Evolutionary conservation across 176 grass and related monocot genomes (phyloP).

Genomic region (Zoysia japonica): DNA sequence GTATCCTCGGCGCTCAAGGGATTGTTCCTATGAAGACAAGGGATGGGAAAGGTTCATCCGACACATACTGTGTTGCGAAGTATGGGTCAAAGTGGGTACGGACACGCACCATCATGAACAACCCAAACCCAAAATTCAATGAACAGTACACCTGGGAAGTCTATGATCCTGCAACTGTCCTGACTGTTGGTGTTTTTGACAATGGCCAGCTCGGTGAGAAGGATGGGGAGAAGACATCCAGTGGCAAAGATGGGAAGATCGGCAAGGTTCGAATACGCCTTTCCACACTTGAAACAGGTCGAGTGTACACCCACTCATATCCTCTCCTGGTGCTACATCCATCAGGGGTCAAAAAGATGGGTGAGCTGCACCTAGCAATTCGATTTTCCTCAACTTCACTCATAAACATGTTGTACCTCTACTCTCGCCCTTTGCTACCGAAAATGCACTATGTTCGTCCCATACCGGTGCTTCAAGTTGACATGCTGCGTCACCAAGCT

Average conservation of each 20-base stretch:
- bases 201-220: slow-evolving; percentile 86
- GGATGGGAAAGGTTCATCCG: slow-evolving; percentile 90
- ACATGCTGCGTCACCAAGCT: slow-evolving; percentile 81
- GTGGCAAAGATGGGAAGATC: slow-evolving; percentile 73
- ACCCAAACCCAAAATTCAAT: slow-evolving; percentile 78
- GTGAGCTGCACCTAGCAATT: slow-evolving; percentile 88
- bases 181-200: slow-evolving; percentile 93
- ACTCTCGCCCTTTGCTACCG: slow-evolving; percentile 80
- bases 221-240: slow-evolving; percentile 51
- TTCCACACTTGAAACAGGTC: slow-evolving; percentile 90
- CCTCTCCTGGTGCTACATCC: slow-evolving; percentile 91
- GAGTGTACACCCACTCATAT: slow-evolving; percentile 91
- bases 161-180: slow-evolving; percentile 86
- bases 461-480: slow-evolving; percentile 81
- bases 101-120: slow-evolving; percentile 84
- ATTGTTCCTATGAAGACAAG: slow-evolving; percentile 93
- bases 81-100: slow-evolving; percentile 97
- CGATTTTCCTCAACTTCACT: slow-evolving; percentile 87
- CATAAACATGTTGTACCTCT: slow-evolving; percentile 85
- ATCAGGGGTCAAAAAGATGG: slow-evolving; percentile 98
- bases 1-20: slow-evolving; percentile 75
- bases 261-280: slow-evolving; percentile 94
- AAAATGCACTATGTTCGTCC: slow-evolving; percentile 97
- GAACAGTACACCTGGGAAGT: slow-evolving; percentile 99
- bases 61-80: slow-evolving; percentile 97